A percentile compares a stretch with the other conserved stretches of the same genome.
Evolutionary conservation across 164 flowering plant species (phyloP).

Genomic region (Sextonia rubra): DNA sequence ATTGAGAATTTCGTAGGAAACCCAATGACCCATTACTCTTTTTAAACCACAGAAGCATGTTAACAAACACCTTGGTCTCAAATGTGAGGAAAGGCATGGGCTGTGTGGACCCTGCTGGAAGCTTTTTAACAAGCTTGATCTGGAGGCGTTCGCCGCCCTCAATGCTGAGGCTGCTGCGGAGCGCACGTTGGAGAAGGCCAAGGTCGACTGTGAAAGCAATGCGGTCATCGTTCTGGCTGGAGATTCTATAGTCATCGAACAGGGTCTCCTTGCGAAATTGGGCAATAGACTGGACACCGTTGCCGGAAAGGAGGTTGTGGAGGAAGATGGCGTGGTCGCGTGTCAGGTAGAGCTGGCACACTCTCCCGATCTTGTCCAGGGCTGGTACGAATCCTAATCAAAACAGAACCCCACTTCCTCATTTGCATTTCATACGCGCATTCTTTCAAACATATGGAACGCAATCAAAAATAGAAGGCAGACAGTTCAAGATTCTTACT

Average conservation of each 20-base stretch:
- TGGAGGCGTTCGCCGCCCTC: conserved; percentile 50
- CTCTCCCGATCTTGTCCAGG: conserved; percentile 73
- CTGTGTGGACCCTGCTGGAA: conserved; percentile 54
- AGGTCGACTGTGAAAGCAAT: conserved; percentile 81
- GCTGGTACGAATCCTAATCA: conserved; percentile 62
- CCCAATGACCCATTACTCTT: too few relatives aligned
- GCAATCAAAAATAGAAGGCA: neutral
- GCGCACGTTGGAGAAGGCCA: conserved; percentile 77
- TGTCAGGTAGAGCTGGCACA: conserved; percentile 75
- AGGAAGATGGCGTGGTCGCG: conserved; percentile 71
- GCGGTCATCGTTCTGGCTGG: conserved; percentile 81
- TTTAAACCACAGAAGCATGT: neutral
- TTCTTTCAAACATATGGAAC: neutral
- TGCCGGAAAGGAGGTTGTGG: conserved; percentile 78
- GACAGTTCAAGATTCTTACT: conserved; percentile 19
- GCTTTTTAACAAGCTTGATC: conserved; percentile 85
- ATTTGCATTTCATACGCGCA: neutral
- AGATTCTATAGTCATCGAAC: conserved; percentile 78
- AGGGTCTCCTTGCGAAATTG: conserved; percentile 72
- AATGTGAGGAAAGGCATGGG: conserved; percentile 86
- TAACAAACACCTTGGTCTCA: conserved; percentile 46
- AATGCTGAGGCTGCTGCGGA: conserved; percentile 66
- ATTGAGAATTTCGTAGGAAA: too few relatives aligned
- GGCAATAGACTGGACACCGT: conserved; percentile 78
- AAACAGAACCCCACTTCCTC: neutral